Percentiles rank a stretch among this genome's conserved stretches.
Evolutionary conservation across 306 rosid genomes (phyloP).

Genomic region (Cicer pinnatifidum): DNA sequence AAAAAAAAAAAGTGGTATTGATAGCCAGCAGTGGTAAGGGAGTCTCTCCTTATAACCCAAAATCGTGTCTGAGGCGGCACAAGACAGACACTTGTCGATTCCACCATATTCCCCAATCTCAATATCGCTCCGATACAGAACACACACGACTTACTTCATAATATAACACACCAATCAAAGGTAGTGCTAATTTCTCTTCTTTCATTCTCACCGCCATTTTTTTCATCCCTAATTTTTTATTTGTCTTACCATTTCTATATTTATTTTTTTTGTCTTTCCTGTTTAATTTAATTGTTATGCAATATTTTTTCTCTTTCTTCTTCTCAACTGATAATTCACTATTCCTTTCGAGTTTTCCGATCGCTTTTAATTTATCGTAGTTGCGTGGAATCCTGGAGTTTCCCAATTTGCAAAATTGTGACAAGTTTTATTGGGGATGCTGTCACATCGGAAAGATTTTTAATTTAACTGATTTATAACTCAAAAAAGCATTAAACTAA

Average conservation of each 20-base stretch:
- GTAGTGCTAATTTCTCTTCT: background rate
- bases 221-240: background rate
- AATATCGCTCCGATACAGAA: constrained; percentile 24
- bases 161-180: no score
- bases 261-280: background rate
- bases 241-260: background rate
- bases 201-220: constrained; percentile 29
- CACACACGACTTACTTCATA: no score
- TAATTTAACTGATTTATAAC: constrained; percentile 18
- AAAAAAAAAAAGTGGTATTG: no score
- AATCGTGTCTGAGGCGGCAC: constrained; percentile 49
- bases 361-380: background rate
- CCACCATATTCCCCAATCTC: constrained; percentile 47
- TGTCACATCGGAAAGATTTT: constrained; percentile 14
- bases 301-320: no score
- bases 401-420: background rate
- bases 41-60: constrained; percentile 51
- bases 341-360: no score
- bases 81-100: constrained; percentile 74
- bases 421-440: no score
- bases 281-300: no score
- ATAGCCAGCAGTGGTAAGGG: no score
- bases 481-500: background rate
- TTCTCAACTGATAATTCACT: no score
- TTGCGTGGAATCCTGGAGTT: constrained; percentile 17